phyloP scores from a whole-genome alignment of 192 early-diverging fungal species.

The Backusella mclennaniae region DNA sequence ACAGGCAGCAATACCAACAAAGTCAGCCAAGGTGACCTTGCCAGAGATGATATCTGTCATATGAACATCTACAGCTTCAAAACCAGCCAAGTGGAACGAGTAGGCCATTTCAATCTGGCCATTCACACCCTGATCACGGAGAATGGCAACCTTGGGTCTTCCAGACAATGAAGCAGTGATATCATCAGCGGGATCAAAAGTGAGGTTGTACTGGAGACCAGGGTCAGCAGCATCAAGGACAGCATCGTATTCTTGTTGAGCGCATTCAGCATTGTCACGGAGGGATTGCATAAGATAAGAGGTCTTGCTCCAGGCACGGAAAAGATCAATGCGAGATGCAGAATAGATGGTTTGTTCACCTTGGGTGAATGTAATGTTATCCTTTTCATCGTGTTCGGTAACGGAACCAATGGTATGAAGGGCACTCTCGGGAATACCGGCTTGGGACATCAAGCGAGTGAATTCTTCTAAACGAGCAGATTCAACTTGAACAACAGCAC shows the following conservation, averaged over 20 bases:
- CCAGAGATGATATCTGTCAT: conserved; percentile 91
- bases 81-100: conserved; percentile 93
- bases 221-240: conserved; percentile 71
- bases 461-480: conserved; percentile 54
- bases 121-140: conserved; percentile 99
- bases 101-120: conserved; percentile 93
- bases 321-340: conserved; percentile 62
- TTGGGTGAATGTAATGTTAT: conserved; percentile 52
- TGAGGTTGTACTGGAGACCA: conserved; percentile 77
- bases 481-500: conserved; percentile 91
- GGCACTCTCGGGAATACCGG: conserved; percentile 54
- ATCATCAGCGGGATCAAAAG: conserved; percentile 71
- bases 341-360: conserved; percentile 49
- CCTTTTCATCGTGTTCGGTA: conserved; percentile 44
- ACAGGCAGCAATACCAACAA: conserved; percentile 89
- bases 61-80: conserved; percentile 94
- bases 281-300: conserved; percentile 89
- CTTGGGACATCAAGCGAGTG: conserved; percentile 42
- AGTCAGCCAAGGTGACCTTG: conserved; percentile 60
- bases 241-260: conserved; percentile 77
- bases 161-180: conserved; percentile 28
- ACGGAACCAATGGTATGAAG: conserved; percentile 63
- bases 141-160: conserved; percentile 85
- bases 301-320: conserved; percentile 87
- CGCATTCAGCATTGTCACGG: conserved; percentile 88